Evolutionary conservation across 176 grass and related monocot species (phyloP), one percentile per base, ranked within the genome.

Genomic region (Eremochloa ophiuroides): DNA sequence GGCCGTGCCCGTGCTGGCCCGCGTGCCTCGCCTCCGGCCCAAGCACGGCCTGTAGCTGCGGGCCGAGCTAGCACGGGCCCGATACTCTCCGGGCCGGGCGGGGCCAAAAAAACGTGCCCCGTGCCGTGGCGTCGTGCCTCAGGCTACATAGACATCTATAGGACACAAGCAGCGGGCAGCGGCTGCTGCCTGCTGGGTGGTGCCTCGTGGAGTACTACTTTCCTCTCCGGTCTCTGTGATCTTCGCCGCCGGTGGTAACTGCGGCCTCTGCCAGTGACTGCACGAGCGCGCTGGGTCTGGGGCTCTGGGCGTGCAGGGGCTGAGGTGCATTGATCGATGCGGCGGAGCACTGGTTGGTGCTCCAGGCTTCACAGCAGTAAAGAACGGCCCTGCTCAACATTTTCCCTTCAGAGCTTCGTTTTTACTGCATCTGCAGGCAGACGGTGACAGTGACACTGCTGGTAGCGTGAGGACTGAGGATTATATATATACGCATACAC

Each of bases 251-350:
- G 15, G 8, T 10, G 50, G 46, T 79, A 47, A 74, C 66, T 60
- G 20, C 46, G 61, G 26, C 40, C 58, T 53, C 67, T 83, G 35
- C 40, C 2, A 20, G 31, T 46, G 2, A 7, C 47, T 80, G 76
- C 76, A 75, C 81, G 75, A 61, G 46, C 51, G 58, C n/a, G 53
- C 51, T 13, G 14, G 13, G 44, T 14, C 44, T 22, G 50, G 51
- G 15, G 16, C 6, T 7, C 0, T 58, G 55, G 55, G 55, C 9
- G n/a, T 4, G 18, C 18, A 20, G 12, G n/a, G 23, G 10, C 26
- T n/a, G 22, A n/a, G 20, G 17, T 69, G 62, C 10, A 64, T 64
- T 35, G 48, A 81, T 81, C 82, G 77, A 85, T 80, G 70, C 27
- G 62, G 87, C 39, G 25, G 29, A 18, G 62, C 87, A 80, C 44